Evolutionary conservation across 768 basidiomycete species (phyloP).

Genomic region (Sarcodon sp.): DNA sequence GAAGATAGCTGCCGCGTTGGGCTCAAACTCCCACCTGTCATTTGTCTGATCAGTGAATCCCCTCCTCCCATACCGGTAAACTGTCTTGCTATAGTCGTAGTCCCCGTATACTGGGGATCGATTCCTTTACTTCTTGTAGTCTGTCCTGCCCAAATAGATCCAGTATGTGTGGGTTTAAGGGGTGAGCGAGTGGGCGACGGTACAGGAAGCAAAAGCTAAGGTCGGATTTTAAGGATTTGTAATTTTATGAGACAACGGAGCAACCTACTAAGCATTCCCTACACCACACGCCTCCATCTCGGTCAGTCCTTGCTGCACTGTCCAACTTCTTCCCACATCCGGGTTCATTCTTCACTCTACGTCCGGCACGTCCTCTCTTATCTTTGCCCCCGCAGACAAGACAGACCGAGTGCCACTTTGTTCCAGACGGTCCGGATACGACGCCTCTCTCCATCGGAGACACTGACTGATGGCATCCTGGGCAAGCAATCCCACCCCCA

Average conservation of each 20-base stretch:
- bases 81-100: constrained; percentile 62
- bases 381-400: constrained; percentile 71
- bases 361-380: constrained; percentile 24
- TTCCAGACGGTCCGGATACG: constrained; percentile 73
- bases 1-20: constrained; percentile 50
- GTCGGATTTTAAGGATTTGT: constrained; percentile 3
- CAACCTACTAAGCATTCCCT: constrained; percentile 65
- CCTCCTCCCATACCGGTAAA: constrained; percentile 49
- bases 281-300: constrained; percentile 67
- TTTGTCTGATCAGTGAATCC: constrained; percentile 29
- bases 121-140: constrained; percentile 15
- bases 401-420: constrained; percentile 69
- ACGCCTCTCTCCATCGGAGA: constrained; percentile 81
- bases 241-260: background rate
- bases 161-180: constrained; percentile 31
- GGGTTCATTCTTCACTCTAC: constrained; percentile 43
- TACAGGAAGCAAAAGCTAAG: constrained; percentile 42
- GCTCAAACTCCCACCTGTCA: constrained; percentile 57
- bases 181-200: constrained; percentile 41
- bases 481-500: constrained; percentile 50
- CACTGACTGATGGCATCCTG: constrained; percentile 62
- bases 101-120: constrained; percentile 49
- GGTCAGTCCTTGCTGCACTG: constrained; percentile 67
- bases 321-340: constrained; percentile 80
- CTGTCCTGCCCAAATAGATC: constrained; percentile 8